phyloP scores from a whole-genome alignment of 1,139 yeast genomes.

The Oligophagozyma castellii region DNA sequence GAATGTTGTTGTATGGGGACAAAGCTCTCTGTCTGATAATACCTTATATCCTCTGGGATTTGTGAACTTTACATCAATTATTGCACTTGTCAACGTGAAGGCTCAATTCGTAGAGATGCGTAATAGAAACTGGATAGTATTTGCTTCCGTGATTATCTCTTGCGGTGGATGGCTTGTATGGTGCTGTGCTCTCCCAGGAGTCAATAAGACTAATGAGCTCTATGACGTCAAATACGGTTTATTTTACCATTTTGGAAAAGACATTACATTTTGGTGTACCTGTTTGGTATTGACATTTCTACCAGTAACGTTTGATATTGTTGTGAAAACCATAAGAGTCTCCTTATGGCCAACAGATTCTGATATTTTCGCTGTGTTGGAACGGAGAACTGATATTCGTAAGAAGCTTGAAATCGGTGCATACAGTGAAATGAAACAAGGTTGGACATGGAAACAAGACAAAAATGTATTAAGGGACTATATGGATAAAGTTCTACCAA shows the following conservation, averaged over 20 bases:
- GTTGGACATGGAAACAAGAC: slow-evolving; percentile 53
- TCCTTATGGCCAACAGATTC: slow-evolving; percentile 58
- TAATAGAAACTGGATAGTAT: slow-evolving; percentile 58
- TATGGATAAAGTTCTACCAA: slow-evolving; percentile 11
- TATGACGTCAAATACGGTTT: slow-evolving; percentile 66
- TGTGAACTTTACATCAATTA: slow-evolving; percentile 55
- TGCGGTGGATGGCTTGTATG: slow-evolving; percentile 81
- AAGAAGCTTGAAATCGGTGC: slow-evolving; percentile 62
- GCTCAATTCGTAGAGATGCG: slow-evolving; percentile 78
- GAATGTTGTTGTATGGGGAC: slow-evolving; percentile 57
- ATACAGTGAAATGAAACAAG: slow-evolving; percentile 56
- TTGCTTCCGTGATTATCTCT: slow-evolving; percentile 58
- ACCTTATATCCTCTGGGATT: slow-evolving; percentile 75
- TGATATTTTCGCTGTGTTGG: slow-evolving; percentile 65
- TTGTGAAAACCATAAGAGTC: slow-evolving; percentile 42
- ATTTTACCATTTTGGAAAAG: slow-evolving; percentile 57
- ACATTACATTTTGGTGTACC: slow-evolving; percentile 76
- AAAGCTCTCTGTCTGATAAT: slow-evolving; percentile 51
- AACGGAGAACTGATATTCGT: slow-evolving; percentile 54
- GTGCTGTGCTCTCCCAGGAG: slow-evolving; percentile 62
- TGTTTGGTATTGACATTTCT: slow-evolving; percentile 41
- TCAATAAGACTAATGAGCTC: slow-evolving; percentile 49
- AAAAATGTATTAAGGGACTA: slow-evolving; percentile 21
- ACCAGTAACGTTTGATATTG: slow-evolving; percentile 53
- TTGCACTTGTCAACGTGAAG: slow-evolving; percentile 61